A percentile compares a stretch with the other conserved stretches of the same genome.
Conservation (phyloP, 495 filamentous ascomycete species). For the Trichoderma asperelloides region DNA sequence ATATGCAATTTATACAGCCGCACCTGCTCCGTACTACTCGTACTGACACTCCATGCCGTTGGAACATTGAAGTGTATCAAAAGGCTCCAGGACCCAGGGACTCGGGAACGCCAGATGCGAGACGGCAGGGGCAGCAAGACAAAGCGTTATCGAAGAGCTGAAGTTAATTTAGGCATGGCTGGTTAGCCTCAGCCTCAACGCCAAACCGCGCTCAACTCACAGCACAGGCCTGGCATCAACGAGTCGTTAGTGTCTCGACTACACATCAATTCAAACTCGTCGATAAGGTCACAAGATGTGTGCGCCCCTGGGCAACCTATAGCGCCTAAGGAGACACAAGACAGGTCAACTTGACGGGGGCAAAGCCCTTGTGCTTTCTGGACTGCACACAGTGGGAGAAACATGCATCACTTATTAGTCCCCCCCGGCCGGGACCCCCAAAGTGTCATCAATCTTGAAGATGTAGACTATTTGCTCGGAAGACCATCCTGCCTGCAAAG, state of each 20-base stretch:
- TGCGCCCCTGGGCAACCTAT: neutral
- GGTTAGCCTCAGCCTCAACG: constrained; percentile 1
- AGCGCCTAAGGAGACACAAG: neutral
- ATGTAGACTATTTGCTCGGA: neutral
- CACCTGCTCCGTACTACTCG: neutral
- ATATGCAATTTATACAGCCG: constrained; percentile 6
- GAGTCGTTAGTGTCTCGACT: neutral
- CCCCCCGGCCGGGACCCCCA: neutral
- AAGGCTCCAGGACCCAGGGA: constrained; percentile 1
- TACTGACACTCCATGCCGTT: neutral
- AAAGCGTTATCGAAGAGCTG: neutral
- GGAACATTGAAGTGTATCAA: neutral
- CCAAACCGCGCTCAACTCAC: constrained; percentile 1
- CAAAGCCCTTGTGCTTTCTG: neutral
- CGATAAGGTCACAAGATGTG: constrained; percentile 2
- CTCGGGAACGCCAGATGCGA: neutral
- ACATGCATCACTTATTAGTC: neutral
- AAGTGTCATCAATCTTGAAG: neutral
- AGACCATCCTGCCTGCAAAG: neutral
- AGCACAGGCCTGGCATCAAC: neutral
- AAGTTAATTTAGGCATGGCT: neutral
- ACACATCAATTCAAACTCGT: neutral
- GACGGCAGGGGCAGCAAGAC: neutral
- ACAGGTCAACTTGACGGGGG: neutral
- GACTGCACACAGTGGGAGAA: neutral